Evolutionary conservation across 2,329 filamentous ascomycete genomes (phyloP).

Genomic region (Uncinocarpus reesii): DNA sequence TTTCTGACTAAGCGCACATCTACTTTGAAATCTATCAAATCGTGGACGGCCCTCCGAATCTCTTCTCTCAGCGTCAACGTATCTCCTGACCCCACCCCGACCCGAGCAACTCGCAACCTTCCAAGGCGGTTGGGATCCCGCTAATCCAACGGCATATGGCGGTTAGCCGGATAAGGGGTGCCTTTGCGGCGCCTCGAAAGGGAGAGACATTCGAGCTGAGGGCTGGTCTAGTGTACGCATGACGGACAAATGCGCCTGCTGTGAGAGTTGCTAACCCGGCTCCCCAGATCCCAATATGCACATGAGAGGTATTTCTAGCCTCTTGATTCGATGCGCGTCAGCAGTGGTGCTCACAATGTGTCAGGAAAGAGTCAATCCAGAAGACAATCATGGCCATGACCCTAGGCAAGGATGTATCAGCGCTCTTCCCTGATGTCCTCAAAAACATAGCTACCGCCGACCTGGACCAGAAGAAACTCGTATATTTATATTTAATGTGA

Average conservation of each 20-base stretch:
- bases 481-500: conserved; percentile 98
- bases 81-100: conserved; percentile 5
- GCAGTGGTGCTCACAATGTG: conserved; percentile 23
- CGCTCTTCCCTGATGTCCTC: conserved; percentile 89
- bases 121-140: not conserved
- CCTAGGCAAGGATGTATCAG: conserved; percentile 93
- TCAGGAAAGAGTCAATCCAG: conserved; percentile 90
- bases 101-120: not conserved
- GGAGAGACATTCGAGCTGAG: conserved; percentile 97
- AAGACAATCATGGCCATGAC: conserved; percentile 99
- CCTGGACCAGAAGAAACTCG: conserved; percentile 97
- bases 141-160: conserved; percentile 51
- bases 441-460: conserved; percentile 97
- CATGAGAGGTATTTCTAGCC: conserved; percentile 60
- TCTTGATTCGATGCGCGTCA: not conserved
- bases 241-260: not conserved
- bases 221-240: conserved; percentile 63
- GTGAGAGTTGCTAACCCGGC: conserved; percentile 25
- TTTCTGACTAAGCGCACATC: no score
- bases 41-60: no score
- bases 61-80: no score
- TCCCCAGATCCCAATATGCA: conserved; percentile 79
- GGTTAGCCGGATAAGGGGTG: conserved; percentile 89
- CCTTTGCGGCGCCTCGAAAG: conserved; percentile 86
- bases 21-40: no score